These are phyloP conservation scores for Grosmannia clavigera DNA, from an alignment of 2,329 filamentous ascomycete genomes.

Conservation along the genomic window DNA sequence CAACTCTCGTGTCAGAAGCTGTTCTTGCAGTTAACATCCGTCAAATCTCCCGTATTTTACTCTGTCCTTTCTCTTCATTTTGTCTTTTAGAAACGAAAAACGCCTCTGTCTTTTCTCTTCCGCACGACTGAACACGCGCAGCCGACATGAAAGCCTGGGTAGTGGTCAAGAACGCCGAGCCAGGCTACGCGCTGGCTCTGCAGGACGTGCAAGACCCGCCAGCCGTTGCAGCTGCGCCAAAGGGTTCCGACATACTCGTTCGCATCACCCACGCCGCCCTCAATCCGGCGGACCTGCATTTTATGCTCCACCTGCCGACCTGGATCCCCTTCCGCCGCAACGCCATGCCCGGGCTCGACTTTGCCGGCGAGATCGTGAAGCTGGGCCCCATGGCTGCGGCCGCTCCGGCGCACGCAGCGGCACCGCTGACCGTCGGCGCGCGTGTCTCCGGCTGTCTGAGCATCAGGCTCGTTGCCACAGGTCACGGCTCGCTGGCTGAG, in stretches of 20 bases:
- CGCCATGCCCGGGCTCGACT: constrained; percentile 22
- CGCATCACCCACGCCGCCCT: constrained; percentile 22
- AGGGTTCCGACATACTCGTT: constrained; percentile 14
- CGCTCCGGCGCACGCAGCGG: background rate
- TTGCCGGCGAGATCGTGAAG: constrained; percentile 21
- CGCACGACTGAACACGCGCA: background rate
- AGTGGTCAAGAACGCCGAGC: constrained; percentile 16
- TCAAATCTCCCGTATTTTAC: background rate
- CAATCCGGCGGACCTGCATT: constrained; percentile 24
- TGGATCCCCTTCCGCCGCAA: constrained; percentile 20
- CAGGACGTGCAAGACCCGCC: constrained; percentile 1
- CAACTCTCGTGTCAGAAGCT: background rate
- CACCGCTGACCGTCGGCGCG: constrained; percentile 14
- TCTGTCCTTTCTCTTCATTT: background rate
- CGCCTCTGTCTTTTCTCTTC: background rate
- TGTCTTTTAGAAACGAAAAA: background rate
- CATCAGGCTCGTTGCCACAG: constrained; percentile 15
- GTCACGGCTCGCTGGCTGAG: constrained; percentile 22
- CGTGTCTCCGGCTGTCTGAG: constrained; percentile 21
- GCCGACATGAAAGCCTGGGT: constrained; percentile 18
- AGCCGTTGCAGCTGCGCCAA: constrained; percentile 7
- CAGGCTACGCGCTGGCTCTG: constrained; percentile 15
- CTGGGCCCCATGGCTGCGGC: constrained; percentile 12
- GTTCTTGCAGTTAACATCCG: background rate
- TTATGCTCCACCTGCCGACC: constrained; percentile 18